Base-by-base conservation (phyloP, 805 yeast genomes). In the Cyberlindnera maclurae region DNA sequence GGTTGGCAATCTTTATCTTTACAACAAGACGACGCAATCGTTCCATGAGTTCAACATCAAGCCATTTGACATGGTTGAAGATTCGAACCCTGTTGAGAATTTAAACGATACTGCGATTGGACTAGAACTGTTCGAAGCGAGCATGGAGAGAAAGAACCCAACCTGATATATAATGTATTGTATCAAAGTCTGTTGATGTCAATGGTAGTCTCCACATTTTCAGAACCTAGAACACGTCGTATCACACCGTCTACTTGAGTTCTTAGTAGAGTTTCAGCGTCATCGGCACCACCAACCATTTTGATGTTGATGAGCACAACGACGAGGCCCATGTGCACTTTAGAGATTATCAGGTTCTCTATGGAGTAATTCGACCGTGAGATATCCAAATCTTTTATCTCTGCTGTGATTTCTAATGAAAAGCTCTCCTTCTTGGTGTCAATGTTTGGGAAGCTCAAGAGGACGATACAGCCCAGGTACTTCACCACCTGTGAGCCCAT, bases 261-360 rank as follows among this genome's bases (percentile, higher is more conserved):
- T 31, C 82, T 56, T 26, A 83, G 51, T 26, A 66, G 60, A 1
- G 75, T 58, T 54, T 82, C 90, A 33, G 82, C 88, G 39, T 81
- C 85, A 44, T 75, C 75, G 4, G 82, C 73, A 1, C 80, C 83
- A n/a, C 89, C 89, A 34, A 63, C 58, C 82, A 83, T 77, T 15
- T 57, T 58, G 3, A 83, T 47, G 39, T 64, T 69, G 13, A 80
- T 44, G 3, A 85, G 70, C 2, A 79, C 73, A 17, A 83, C 67
- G 47, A 69, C 76, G 4, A 80, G 60, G 42, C 70, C 71, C 52
- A 77, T 75, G 53, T 79, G 82, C 29, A 81, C 79, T 47, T 80
- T 77, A 3, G 82, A 69, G 6, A 83, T 61, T 36, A 73, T 63
- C 8, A 82, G 39, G 32, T 64, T 50, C 55, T 65, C 65, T 12